Conservation (phyloP, 2,329 filamentous ascomycete genomes). For the Trichoderma sp. region DNA sequence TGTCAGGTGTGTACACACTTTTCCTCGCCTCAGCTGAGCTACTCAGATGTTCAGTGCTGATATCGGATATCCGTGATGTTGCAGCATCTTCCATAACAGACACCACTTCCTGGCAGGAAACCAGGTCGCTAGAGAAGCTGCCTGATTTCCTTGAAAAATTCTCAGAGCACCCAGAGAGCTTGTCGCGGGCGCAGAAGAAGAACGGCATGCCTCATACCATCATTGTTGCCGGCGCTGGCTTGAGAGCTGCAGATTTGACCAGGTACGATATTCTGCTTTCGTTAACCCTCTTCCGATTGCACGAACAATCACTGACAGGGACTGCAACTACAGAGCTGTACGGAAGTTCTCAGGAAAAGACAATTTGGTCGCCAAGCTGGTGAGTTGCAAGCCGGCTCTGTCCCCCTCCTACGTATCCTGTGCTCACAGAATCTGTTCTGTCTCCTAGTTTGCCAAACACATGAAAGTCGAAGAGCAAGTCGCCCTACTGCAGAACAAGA, state of each 20-base stretch:
- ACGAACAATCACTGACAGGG: constrained; percentile 26
- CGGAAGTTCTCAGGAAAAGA: constrained; percentile 80
- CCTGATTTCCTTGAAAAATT: constrained; percentile 76
- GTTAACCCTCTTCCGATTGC: background rate
- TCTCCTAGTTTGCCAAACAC: constrained; percentile 80
- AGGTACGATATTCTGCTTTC: constrained; percentile 52
- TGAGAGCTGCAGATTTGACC: constrained; percentile 83
- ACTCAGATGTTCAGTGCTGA: constrained; percentile 13
- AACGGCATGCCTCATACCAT: constrained; percentile 82
- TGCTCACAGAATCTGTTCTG: constrained; percentile 11
- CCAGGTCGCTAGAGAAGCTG: constrained; percentile 70
- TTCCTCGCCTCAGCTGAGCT: background rate
- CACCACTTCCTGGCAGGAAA: constrained; percentile 71
- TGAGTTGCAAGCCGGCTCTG: constrained; percentile 37
- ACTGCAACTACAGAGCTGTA: constrained; percentile 56
- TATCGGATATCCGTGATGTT: background rate
- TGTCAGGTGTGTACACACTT: constrained; percentile 63
- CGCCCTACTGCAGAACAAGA: constrained; percentile 67
- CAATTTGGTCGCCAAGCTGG: constrained; percentile 78
- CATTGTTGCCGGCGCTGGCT: constrained; percentile 79
- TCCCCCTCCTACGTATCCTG: background rate
- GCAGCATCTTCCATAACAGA: constrained; percentile 75
- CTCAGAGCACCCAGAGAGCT: constrained; percentile 56
- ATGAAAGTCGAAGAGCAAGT: constrained; percentile 92
- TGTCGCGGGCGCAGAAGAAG: constrained; percentile 67